phyloP scores from a whole-genome alignment of 305 asterid genomes.

The Fraxinus sp. region DNA sequence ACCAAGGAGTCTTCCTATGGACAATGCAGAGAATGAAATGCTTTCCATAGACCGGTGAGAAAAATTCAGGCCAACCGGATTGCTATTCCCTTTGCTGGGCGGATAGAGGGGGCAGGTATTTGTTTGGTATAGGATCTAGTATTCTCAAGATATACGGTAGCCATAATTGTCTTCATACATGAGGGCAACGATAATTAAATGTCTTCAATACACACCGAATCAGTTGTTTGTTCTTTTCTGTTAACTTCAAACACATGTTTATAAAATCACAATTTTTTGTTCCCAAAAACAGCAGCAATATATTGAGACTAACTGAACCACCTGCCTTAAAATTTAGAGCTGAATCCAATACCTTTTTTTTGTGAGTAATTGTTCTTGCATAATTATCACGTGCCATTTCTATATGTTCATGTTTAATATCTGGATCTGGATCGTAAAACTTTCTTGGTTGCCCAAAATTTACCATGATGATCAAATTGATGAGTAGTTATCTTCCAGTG shows the following conservation, averaged over 20 bases:
- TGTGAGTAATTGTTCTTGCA: slow-evolving; percentile 25
- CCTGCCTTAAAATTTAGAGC: slow-evolving; percentile 11
- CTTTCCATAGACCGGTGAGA: slow-evolving; percentile 47
- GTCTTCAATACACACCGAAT: slow-evolving; percentile 13
- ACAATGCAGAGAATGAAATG: slow-evolving; percentile 84
- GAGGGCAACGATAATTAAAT: slow-evolving; percentile 3
- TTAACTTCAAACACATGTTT: slow-evolving; percentile 18
- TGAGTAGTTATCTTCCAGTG: background rate
- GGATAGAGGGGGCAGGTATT: background rate
- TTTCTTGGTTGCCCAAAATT: slow-evolving; percentile 24
- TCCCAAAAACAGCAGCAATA: slow-evolving; percentile 33
- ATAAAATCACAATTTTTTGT: slow-evolving; percentile 29
- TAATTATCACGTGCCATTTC: slow-evolving; percentile 1
- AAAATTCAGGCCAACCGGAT: slow-evolving; percentile 16
- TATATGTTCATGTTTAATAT: slow-evolving; percentile 17
- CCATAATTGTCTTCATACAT: slow-evolving; percentile 14
- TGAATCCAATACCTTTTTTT: slow-evolving; percentile 13
- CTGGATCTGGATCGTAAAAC: background rate
- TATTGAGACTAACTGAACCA: slow-evolving; percentile 18
- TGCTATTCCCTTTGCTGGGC: background rate
- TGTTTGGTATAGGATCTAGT: background rate
- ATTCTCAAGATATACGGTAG: background rate
- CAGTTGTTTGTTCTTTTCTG: slow-evolving; percentile 15
- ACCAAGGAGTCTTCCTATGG: slow-evolving; percentile 19
- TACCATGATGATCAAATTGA: background rate